A percentile compares a stretch with the other conserved stretches of the same genome.
Conservation (phyloP, 345 rosid species). For the Eutrema japonicum region DNA sequence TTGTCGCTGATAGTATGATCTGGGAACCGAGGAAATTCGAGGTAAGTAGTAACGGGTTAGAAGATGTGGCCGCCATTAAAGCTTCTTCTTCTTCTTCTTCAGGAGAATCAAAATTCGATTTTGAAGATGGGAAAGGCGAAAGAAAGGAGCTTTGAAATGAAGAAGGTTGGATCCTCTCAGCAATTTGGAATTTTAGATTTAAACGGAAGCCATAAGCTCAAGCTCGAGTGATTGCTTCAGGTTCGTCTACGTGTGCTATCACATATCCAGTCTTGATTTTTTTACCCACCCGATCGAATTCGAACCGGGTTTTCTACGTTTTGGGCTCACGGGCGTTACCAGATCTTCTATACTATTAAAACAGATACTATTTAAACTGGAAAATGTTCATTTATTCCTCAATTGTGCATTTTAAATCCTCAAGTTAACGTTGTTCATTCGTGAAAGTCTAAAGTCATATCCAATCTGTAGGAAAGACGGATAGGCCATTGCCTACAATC, state of each 20-base stretch:
- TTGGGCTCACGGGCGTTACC: no score
- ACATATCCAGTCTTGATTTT: conserved; percentile 45
- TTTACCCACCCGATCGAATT: no score
- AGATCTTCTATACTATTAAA: no score
- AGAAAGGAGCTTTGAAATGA: neutral
- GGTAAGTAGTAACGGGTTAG: conserved; percentile 47
- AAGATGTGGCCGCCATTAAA: conserved; percentile 47
- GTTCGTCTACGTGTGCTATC: conserved; percentile 51
- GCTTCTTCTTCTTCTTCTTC: neutral
- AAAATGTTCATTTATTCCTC: no score
- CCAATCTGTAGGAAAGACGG: no score
- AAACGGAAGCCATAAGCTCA: conserved; percentile 38
- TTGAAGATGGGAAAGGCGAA: neutral
- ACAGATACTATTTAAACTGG: no score
- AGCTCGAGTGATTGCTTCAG: conserved; percentile 41
- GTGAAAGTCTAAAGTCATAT: no score
- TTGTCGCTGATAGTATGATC: conserved; percentile 43
- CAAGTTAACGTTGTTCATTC: no score
- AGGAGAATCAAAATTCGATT: neutral
- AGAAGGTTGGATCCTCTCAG: neutral
- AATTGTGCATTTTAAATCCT: no score
- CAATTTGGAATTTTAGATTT: conserved; percentile 24
- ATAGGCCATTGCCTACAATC: no score
- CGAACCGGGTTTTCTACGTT: no score
- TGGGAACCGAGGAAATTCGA: conserved; percentile 52